These are phyloP conservation scores for Mycosphaerella arachidis DNA, from an alignment of 2,329 filamentous ascomycete species.

Conservation along the genomic window DNA sequence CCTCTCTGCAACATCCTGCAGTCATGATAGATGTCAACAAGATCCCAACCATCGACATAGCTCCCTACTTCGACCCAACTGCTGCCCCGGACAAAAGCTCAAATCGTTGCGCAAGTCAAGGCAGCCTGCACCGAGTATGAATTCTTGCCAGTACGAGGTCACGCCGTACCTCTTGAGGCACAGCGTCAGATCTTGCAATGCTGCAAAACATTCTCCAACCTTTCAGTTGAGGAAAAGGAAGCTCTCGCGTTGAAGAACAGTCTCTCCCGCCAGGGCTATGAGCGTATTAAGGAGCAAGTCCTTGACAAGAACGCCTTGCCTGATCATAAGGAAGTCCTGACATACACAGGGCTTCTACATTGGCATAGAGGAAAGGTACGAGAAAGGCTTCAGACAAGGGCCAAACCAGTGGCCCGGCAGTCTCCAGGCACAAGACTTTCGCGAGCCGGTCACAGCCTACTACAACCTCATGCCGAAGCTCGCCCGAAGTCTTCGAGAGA, in stretches of 20 bases:
- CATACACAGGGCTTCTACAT: slow-evolving; percentile 26
- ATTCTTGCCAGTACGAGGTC: slow-evolving; percentile 43
- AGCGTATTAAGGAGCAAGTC: slow-evolving; percentile 14
- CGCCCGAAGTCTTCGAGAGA: slow-evolving; percentile 19
- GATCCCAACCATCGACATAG: slow-evolving; percentile 41
- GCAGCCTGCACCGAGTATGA: slow-evolving; percentile 38
- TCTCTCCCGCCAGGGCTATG: slow-evolving; percentile 20
- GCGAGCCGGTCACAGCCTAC: slow-evolving; percentile 15
- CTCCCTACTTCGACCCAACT: slow-evolving; percentile 32
- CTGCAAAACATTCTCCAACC: slow-evolving; percentile 20
- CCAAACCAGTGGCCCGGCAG: slow-evolving; percentile 41
- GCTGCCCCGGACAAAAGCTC: slow-evolving; percentile 33
- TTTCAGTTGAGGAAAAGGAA: slow-evolving; percentile 20
- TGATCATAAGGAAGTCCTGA: slow-evolving; percentile 19
- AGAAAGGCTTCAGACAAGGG: slow-evolving; percentile 30
- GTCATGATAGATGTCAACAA: slow-evolving; percentile 1
- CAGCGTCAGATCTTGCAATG: slow-evolving; percentile 18
- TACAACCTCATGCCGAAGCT: slow-evolving; percentile 19
- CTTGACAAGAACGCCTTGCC: slow-evolving; percentile 17
- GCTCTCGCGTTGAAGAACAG: slow-evolving; percentile 20
- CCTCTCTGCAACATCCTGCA: background rate
- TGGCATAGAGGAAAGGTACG: slow-evolving; percentile 26
- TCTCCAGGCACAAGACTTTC: slow-evolving; percentile 31
- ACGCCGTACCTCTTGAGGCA: slow-evolving; percentile 35
- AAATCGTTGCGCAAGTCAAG: slow-evolving; percentile 41